Percentiles rank a stretch among this genome's conserved stretches.
These are phyloP conservation scores for Glarea lozoyensis DNA, from an alignment of 495 filamentous ascomycete genomes.

Conservation along the genomic window DNA sequence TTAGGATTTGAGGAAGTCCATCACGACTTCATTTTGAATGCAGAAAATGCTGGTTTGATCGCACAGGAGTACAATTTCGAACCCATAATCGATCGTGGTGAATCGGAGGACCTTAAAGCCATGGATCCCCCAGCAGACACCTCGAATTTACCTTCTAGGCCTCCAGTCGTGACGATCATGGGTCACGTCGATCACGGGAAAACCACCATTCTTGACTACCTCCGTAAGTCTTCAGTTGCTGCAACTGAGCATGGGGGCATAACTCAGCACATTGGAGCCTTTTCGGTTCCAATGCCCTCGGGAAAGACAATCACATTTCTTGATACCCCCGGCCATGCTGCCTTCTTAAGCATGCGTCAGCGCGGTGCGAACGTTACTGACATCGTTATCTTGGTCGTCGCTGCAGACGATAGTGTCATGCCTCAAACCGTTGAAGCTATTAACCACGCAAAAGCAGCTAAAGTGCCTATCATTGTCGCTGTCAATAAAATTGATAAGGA, in stretches of 20 bases:
- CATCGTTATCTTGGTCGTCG: constrained; percentile 92
- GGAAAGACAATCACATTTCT: constrained; percentile 92
- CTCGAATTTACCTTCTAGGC: constrained; percentile 59
- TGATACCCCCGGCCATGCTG: constrained; percentile 93
- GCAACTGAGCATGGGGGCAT: constrained; percentile 93
- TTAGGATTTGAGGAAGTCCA: constrained; percentile 79
- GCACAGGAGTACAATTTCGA: constrained; percentile 92
- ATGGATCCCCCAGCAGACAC: constrained; percentile 62
- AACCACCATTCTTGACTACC: constrained; percentile 89
- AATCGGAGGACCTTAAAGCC: constrained; percentile 64
- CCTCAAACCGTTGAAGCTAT: constrained; percentile 96
- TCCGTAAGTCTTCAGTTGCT: constrained; percentile 86
- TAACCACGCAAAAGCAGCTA: constrained; percentile 83
- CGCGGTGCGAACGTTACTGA: constrained; percentile 94
- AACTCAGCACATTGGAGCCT: constrained; percentile 99
- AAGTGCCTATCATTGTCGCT: constrained; percentile 95
- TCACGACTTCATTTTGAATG: constrained; percentile 74
- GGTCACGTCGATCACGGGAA: constrained; percentile 99
- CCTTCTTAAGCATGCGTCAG: constrained; percentile 92
- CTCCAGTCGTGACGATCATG: constrained; percentile 98
- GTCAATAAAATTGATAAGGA: constrained; percentile 96
- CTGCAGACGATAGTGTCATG: constrained; percentile 95
- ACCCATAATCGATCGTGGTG: constrained; percentile 64
- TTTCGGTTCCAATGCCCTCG: constrained; percentile 77
- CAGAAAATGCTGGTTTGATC: constrained; percentile 83